phyloP scores from a whole-genome alignment of 768 basidiomycete species.

The Lentinula lateritia region DNA sequence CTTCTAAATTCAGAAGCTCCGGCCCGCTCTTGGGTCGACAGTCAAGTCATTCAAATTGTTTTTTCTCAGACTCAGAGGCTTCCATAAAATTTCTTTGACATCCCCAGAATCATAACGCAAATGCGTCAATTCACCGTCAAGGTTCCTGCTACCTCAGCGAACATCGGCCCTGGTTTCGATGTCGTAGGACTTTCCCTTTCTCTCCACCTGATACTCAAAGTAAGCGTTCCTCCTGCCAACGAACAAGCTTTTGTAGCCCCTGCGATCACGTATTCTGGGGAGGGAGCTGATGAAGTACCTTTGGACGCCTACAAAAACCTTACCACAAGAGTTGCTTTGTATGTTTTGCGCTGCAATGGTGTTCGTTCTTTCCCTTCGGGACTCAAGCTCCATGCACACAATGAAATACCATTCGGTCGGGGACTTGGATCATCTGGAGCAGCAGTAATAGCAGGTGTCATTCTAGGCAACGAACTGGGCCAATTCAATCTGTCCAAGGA shows the following conservation, averaged over 20 bases:
- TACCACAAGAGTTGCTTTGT: constrained; percentile 94
- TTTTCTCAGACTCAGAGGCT: too few species aligned
- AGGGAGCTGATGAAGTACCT: constrained; percentile 88
- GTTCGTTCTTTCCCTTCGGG: constrained; percentile 71
- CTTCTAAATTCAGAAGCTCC: not conserved
- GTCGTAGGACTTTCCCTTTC: constrained; percentile 98
- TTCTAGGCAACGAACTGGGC: constrained; percentile 83
- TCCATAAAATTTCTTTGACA: not conserved
- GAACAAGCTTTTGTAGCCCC: constrained; percentile 43
- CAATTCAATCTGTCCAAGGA: constrained; percentile 58
- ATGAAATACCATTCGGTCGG: constrained; percentile 96
- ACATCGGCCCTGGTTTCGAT: constrained; percentile 98
- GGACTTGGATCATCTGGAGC: constrained; percentile 97
- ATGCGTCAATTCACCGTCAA: constrained; percentile 54
- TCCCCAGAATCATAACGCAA: not conserved
- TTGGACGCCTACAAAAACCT: constrained; percentile 96
- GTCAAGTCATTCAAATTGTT: too few species aligned
- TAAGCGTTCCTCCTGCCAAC: constrained; percentile 30
- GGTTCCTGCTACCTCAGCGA: constrained; percentile 96
- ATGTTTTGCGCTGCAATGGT: constrained; percentile 88
- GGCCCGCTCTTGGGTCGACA: not conserved
- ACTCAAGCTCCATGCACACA: constrained; percentile 72
- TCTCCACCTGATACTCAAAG: constrained; percentile 71
- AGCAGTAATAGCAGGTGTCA: constrained; percentile 96
- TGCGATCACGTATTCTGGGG: constrained; percentile 72